Base-by-base conservation (phyloP, 441 rosid species). In the Caryocar brasiliense region DNA sequence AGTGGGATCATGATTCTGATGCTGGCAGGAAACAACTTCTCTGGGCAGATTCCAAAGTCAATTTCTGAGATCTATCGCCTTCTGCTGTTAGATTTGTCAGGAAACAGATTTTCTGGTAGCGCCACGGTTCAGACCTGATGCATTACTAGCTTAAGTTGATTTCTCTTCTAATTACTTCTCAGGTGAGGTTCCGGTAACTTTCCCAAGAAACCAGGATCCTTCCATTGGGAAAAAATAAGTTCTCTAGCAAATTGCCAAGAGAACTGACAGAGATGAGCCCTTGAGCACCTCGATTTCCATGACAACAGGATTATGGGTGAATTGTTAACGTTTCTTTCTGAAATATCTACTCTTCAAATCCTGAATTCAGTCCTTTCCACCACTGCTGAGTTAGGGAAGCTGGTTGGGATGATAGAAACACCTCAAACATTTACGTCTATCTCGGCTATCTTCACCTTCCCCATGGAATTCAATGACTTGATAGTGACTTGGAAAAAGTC, bases 221-320 rank as follows among this genome's bases (percentile, higher is more conserved):
- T 41, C 25, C 50, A 22, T 29, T 67, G 1, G 61, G 67, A 42
- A 47, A 57, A 47, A 71, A 67, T 17, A 51, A 51, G 21, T 67
- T 67, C 62, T 54, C 67, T 0, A 70, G 73, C 27, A 42, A 26
- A 28, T 27, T 59, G 21, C 70, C 72, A 4, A 12, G n/a, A 7
- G 60, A 60, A 33, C 60, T 62, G 28, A 55, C 64, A 0, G 51
- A 62, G 28, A 32, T 71, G 40, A 59, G 15, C 43, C 36, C 73
- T 67, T 17, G 51, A 62, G 24, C 64, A 59, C 22, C 58, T 66
- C 17, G 67, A 71, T 56, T 61, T 63, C 35, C 58, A 51, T 4
- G 65, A 66, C 70, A 71, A 71, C 61, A 27, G 34, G 13, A 67
- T 71, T 61, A 46, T 67, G 0, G 74, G 76, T 30, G 61, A 64